Conservation (phyloP, 768 basidiomycete genomes). For the Mycena albidolilacea region DNA sequence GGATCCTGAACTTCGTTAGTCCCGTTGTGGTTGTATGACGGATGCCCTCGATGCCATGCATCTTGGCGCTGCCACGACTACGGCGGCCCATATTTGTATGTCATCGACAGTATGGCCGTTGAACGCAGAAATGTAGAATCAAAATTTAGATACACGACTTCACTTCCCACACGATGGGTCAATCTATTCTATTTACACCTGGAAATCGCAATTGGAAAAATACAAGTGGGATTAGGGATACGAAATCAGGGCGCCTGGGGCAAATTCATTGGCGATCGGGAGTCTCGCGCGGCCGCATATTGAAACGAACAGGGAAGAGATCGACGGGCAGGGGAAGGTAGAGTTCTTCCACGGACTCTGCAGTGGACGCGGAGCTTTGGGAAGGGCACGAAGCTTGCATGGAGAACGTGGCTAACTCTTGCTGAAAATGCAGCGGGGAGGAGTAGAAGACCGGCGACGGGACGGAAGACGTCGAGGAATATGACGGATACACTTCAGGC, state of each 20-base stretch:
- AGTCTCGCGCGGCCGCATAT: background rate
- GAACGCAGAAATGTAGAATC: background rate
- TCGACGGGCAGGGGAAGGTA: constrained; percentile 13
- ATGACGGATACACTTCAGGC: background rate
- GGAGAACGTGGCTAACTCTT: constrained; percentile 3
- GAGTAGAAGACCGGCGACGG: background rate
- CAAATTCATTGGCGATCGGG: background rate
- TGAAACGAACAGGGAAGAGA: constrained; percentile 7
- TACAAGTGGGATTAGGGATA: background rate
- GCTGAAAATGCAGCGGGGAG: background rate
- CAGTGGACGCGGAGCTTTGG: background rate
- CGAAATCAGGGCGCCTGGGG: too few relatives aligned
- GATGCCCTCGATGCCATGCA: background rate
- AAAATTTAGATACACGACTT: background rate
- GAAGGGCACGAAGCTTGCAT: background rate
- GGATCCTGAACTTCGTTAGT: constrained; percentile 31
- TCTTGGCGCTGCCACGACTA: background rate
- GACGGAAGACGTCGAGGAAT: background rate
- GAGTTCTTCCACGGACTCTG: background rate
- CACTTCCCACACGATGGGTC: background rate
- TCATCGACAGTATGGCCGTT: background rate
- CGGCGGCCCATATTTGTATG: background rate
- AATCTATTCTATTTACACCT: background rate
- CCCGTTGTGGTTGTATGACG: constrained; percentile 35
- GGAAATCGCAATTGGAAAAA: background rate